Evolutionary conservation across 805 yeast species (phyloP).

Genomic region (Schwanniomyces occidentalis): DNA sequence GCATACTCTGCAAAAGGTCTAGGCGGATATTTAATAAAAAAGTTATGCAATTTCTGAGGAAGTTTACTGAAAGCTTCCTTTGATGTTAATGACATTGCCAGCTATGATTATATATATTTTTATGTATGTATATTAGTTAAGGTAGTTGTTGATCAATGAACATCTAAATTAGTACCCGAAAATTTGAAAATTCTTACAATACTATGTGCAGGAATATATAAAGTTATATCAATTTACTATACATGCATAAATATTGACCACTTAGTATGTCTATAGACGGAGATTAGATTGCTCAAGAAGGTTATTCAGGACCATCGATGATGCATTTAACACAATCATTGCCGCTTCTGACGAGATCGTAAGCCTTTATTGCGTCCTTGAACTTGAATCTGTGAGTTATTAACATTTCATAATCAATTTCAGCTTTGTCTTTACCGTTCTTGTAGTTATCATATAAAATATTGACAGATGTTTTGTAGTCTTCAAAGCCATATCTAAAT

Average conservation of each 20-base stretch:
- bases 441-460: slow-evolving; percentile 58
- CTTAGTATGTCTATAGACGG: too few relatives aligned
- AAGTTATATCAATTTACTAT: too few relatives aligned
- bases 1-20: slow-evolving; percentile 71
- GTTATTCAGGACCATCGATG: slow-evolving; percentile 72
- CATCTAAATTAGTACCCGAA: too few relatives aligned
- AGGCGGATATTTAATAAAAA: slow-evolving; percentile 85
- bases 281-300: too few relatives aligned
- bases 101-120: too few relatives aligned
- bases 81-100: slow-evolving; percentile 31
- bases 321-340: slow-evolving; percentile 73
- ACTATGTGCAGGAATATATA: too few relatives aligned
- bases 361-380: slow-evolving; percentile 73
- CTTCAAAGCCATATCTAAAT: slow-evolving; percentile 79
- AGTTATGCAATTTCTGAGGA: slow-evolving; percentile 68
- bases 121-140: too few relatives aligned
- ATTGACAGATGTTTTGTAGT: slow-evolving; percentile 70
- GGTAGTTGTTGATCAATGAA: too few relatives aligned
- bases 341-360: slow-evolving; percentile 67
- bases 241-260: too few relatives aligned
- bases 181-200: too few relatives aligned
- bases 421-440: slow-evolving; percentile 38
- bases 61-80: slow-evolving; percentile 56
- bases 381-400: slow-evolving; percentile 75
- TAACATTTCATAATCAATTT: slow-evolving; percentile 62